These are phyloP conservation scores for Entomortierella chlamydospora DNA, from an alignment of 192 early-diverging fungal genomes.

Conservation along the genomic window DNA sequence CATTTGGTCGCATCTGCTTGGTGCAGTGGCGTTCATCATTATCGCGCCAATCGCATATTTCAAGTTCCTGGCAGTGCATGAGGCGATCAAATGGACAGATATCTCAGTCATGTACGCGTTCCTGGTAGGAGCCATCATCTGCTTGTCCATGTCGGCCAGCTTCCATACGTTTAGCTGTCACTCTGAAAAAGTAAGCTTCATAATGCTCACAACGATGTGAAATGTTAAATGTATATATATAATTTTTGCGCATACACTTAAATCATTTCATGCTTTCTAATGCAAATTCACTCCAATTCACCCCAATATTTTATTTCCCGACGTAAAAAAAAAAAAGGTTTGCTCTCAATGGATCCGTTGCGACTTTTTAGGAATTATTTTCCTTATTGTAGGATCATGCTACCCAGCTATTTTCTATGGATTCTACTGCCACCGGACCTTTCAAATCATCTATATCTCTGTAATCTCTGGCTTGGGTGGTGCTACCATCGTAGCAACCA, in stretches of 20 bases:
- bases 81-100: constrained; percentile 75
- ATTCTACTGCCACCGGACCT: constrained; percentile 59
- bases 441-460: constrained; percentile 67
- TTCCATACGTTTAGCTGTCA: constrained; percentile 92
- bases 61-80: constrained; percentile 51
- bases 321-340: constrained; percentile 45
- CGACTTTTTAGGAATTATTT: constrained; percentile 94
- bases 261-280: constrained; percentile 2
- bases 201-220: no score
- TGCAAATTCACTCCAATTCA: background rate
- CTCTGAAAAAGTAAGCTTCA: constrained; percentile 68
- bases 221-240: background rate
- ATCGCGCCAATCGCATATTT: constrained; percentile 66
- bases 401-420: constrained; percentile 65
- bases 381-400: constrained; percentile 78
- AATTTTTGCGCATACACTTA: background rate
- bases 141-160: constrained; percentile 83
- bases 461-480: constrained; percentile 71
- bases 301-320: background rate
- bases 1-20: constrained; percentile 89
- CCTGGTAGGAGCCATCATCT: constrained; percentile 75
- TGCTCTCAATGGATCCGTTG: constrained; percentile 85
- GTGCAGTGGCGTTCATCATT: constrained; percentile 68
- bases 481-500: constrained; percentile 58
- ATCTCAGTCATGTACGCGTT: constrained; percentile 78